Percentiles rank a stretch among this genome's conserved stretches.
These are phyloP conservation scores for Solanum chiquidenum DNA, from an alignment of 257 asterid genomes.

Conservation along the genomic window DNA sequence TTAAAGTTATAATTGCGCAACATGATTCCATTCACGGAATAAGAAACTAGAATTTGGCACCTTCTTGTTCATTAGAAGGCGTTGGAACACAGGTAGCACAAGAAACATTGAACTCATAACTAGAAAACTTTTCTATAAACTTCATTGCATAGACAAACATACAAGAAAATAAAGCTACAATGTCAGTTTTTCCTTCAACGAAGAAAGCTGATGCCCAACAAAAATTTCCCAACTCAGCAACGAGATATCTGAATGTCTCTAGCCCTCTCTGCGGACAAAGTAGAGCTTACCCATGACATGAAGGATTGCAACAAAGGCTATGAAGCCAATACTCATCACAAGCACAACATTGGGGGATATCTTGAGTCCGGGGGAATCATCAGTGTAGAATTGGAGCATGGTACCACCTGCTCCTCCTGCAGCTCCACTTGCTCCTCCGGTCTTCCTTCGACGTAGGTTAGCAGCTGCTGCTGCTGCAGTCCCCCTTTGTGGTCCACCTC, in stretches of 20 bases:
- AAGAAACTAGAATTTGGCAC: neutral
- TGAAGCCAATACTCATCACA: constrained; percentile 15
- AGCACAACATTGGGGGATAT: constrained; percentile 13
- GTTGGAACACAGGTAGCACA: neutral
- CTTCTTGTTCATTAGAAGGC: neutral
- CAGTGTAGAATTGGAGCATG: constrained; percentile 17
- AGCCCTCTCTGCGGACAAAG: constrained; percentile 5
- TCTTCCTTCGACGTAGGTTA: constrained; percentile 7
- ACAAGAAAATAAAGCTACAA: neutral
- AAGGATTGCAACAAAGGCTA: constrained; percentile 8
- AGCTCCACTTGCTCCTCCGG: neutral
- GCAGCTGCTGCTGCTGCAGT: constrained; percentile 10
- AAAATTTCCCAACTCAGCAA: neutral
- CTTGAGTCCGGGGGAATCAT: constrained; percentile 11
- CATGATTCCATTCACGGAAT: neutral
- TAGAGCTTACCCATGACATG: constrained; percentile 16
- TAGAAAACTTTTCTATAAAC: neutral
- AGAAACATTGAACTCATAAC: neutral
- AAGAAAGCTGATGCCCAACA: neutral
- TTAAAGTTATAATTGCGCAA: neutral
- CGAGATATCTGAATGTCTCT: neutral
- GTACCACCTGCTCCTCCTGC: constrained; percentile 5
- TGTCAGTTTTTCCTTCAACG: neutral
- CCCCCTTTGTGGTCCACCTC: constrained; percentile 9
- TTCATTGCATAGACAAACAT: neutral